These are phyloP conservation scores for Populus davidiana DNA, from an alignment of 345 rosid genomes.

Conservation along the genomic window DNA sequence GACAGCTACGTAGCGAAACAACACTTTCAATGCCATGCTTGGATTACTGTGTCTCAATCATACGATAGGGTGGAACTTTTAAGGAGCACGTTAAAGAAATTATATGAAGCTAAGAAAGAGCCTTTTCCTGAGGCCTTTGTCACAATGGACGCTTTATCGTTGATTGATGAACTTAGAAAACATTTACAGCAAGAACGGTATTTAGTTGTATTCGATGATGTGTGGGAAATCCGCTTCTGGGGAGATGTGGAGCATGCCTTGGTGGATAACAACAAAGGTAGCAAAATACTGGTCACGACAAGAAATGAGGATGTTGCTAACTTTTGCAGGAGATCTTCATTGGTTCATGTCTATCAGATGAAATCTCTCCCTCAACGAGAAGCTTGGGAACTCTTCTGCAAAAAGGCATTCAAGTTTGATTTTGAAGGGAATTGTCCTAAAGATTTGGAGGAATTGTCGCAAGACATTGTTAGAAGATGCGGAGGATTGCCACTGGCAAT, in stretches of 20 bases:
- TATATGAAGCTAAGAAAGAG: conserved; percentile 19
- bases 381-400: too few species aligned
- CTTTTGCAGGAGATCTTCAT: too few species aligned
- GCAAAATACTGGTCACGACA: too few species aligned
- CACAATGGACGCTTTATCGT: conserved; percentile 7
- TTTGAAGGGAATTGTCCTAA: too few species aligned
- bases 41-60: conserved; percentile 33
- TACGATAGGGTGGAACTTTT: conserved; percentile 20
- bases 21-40: conserved; percentile 25
- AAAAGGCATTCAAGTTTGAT: too few species aligned
- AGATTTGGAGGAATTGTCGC: too few species aligned
- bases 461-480: too few species aligned
- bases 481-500: too few species aligned
- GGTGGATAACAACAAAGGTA: conserved; percentile 24
- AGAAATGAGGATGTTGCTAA: too few species aligned
- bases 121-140: conserved; percentile 29
- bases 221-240: conserved; percentile 35
- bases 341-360: too few species aligned
- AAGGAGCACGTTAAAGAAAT: conserved; percentile 23
- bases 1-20: conserved; percentile 23
- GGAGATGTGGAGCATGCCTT: conserved; percentile 30
- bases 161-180: conserved; percentile 10
- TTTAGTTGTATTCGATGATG: conserved; percentile 34
- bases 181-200: conserved; percentile 31
- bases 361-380: too few species aligned